Conservation (phyloP, 2,329 filamentous ascomycete species). For the Aureobasidium sp. region DNA sequence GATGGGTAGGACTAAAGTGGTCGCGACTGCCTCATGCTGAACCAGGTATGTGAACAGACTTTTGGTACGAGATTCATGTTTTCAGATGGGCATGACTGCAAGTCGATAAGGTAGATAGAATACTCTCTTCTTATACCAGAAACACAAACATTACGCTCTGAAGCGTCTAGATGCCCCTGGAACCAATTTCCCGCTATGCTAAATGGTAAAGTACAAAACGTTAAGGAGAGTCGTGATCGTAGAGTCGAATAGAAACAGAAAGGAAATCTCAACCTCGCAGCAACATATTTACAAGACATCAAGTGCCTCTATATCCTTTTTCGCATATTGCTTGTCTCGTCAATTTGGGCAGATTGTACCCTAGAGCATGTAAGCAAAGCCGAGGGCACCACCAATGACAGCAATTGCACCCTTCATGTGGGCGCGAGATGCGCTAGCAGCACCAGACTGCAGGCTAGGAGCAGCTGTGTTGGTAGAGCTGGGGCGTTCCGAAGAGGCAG, state of each 20-base stretch:
- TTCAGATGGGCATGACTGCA: not conserved
- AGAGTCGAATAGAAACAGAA: conserved; percentile 5
- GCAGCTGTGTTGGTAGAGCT: conserved; percentile 13
- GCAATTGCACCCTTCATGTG: conserved; percentile 23
- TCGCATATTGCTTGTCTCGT: not conserved
- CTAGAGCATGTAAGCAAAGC: conserved; percentile 28
- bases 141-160: not conserved
- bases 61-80: not conserved
- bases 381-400: conserved; percentile 25
- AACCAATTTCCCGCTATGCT: conserved; percentile 15
- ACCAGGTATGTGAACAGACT: not conserved
- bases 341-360: not conserved
- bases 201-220: conserved; percentile 5
- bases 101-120: not conserved
- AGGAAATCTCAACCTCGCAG: not conserved
- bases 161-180: not conserved
- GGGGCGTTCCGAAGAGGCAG: conserved; percentile 4
- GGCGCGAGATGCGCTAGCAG: conserved; percentile 22
- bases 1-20: not conserved
- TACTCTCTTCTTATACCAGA: not conserved
- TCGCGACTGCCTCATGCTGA: not conserved
- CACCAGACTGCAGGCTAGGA: conserved; percentile 32
- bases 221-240: conserved; percentile 17
- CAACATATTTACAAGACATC: conserved; percentile 1
- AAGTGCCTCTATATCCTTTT: not conserved